Conservation (phyloP, 129 eudicot species). For the Centaurea solstitialis region DNA sequence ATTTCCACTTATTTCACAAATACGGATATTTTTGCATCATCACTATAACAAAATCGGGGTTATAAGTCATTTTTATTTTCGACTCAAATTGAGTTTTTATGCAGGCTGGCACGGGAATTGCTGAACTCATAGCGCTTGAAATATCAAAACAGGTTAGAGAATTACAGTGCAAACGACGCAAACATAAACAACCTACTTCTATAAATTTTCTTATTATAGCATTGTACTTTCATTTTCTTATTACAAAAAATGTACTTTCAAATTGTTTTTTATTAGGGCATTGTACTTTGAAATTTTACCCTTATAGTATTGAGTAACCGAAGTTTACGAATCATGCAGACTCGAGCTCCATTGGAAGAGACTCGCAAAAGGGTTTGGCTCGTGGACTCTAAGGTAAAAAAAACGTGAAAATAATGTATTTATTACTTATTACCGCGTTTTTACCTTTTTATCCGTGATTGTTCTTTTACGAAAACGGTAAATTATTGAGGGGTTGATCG, state of each 20-base stretch:
- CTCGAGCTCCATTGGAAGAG: slow-evolving; percentile 69
- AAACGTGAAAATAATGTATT: neutral
- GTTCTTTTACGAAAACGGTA: neutral
- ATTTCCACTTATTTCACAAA: too few species aligned
- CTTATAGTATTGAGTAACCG: too few species aligned
- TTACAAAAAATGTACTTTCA: too few species aligned
- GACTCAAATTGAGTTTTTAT: slow-evolving; percentile 1
- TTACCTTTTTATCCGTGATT: neutral
- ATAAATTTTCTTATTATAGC: too few species aligned
- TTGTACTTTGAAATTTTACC: too few species aligned
- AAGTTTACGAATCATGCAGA: slow-evolving; percentile 42
- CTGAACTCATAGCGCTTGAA: slow-evolving; percentile 89
- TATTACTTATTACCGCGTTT: neutral
- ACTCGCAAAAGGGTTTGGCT: slow-evolving; percentile 78
- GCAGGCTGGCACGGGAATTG: slow-evolving; percentile 99
- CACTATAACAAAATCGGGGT: too few species aligned
- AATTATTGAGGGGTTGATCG: slow-evolving; percentile 68
- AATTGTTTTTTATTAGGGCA: too few species aligned
- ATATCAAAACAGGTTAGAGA: slow-evolving; percentile 81
- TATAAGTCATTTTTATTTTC: too few species aligned
- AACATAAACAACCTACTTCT: too few species aligned
- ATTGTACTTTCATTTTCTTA: too few species aligned
- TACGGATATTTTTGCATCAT: too few species aligned
- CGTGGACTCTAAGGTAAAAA: slow-evolving; percentile 72
- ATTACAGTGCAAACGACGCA: neutral